Conservation (phyloP, 805 yeast genomes). For the Nakazawaea peltata region DNA sequence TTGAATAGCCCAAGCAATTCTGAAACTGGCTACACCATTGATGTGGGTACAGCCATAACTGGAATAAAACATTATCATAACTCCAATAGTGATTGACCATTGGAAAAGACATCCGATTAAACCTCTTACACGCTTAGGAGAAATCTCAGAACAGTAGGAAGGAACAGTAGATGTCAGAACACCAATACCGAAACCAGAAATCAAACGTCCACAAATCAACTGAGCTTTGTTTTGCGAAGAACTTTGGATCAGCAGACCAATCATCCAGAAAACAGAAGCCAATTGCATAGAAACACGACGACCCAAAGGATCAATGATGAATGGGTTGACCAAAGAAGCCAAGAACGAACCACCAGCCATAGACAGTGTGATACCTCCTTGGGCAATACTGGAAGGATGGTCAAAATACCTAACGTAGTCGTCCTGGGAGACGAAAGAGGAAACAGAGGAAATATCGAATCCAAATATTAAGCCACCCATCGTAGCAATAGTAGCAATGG, state of each 20-base stretch:
- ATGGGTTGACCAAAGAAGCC: constrained; percentile 21
- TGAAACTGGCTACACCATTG: constrained; percentile 21
- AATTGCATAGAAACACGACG: constrained; percentile 29
- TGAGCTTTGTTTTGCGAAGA: constrained; percentile 31
- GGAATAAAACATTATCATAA: constrained; percentile 49
- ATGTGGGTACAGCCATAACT: constrained; percentile 24
- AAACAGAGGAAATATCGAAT: constrained; percentile 71
- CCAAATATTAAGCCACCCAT: constrained; percentile 72
- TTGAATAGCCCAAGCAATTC: constrained; percentile 42
- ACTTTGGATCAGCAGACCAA: constrained; percentile 17
- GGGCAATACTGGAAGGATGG: constrained; percentile 44
- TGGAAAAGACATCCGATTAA: constrained; percentile 53
- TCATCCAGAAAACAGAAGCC: constrained; percentile 18
- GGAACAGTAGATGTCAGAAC: constrained; percentile 62
- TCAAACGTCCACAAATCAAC: constrained; percentile 46
- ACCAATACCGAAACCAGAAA: constrained; percentile 61
- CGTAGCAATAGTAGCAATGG: constrained; percentile 49
- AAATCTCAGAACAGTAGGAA: constrained; percentile 55
- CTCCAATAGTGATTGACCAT: constrained; percentile 57
- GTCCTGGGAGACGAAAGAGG: constrained; percentile 50
- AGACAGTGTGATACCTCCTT: constrained; percentile 69
- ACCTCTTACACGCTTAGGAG: constrained; percentile 56
- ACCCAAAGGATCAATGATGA: constrained; percentile 33
- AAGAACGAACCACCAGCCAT: constrained; percentile 64
- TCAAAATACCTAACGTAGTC: constrained; percentile 45